A percentile compares a stretch with the other conserved stretches of the same genome.
phyloP scores from a whole-genome alignment of 179 eudicot species.

The Heliamphora pulchella region DNA sequence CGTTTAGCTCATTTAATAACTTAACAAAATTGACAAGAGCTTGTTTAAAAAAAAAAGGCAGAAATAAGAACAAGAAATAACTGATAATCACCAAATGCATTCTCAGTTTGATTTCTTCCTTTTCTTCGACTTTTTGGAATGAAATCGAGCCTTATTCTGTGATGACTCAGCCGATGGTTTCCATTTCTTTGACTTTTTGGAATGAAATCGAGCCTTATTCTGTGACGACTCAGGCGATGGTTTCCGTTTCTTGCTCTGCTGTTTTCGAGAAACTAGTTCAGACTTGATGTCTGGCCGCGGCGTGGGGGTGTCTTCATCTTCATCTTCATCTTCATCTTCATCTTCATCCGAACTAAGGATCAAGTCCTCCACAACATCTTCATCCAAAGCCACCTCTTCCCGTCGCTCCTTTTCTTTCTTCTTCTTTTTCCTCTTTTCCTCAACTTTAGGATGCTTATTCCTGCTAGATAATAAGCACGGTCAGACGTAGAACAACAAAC shows the following conservation, averaged over 20 bases:
- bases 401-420: conserved; percentile 22
- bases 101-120: conserved; percentile 45
- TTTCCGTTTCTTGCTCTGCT: conserved; percentile 33
- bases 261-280: conserved; percentile 24
- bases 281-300: conserved; percentile 21
- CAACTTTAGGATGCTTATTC: conserved; percentile 26
- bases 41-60: background rate
- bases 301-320: conserved; percentile 33
- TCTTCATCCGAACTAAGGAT: conserved; percentile 88
- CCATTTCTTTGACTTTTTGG: conserved; percentile 38
- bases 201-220: conserved; percentile 27
- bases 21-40: too few relatives aligned
- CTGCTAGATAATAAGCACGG: conserved; percentile 22
- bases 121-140: conserved; percentile 42
- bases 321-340: conserved; percentile 59
- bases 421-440: conserved; percentile 44
- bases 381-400: conserved; percentile 37
- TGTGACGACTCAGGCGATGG: conserved; percentile 23
- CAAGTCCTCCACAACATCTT: conserved; percentile 86
- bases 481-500: background rate
- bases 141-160: conserved; percentile 28
- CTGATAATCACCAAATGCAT: conserved; percentile 4
- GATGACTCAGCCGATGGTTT: conserved; percentile 27
- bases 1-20: too few relatives aligned
- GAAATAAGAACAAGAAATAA: background rate